A percentile compares a stretch with the other conserved stretches of the same genome.
Conservation (phyloP, 2,329 filamentous ascomycete species). For the Pyrenophora seminiperda region DNA sequence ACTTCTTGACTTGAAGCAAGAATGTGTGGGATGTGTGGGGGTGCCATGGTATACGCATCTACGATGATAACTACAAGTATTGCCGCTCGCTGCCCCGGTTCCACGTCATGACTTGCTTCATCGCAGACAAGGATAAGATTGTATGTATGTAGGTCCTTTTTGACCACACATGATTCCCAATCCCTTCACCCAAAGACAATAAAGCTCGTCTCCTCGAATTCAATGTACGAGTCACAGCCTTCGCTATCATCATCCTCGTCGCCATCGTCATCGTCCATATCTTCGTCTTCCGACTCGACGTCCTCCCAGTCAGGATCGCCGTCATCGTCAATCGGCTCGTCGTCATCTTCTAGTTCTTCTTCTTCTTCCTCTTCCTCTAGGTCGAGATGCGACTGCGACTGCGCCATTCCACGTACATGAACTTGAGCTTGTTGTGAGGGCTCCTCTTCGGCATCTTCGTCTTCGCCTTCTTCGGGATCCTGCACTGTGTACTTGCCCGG, state of each 20-base stretch:
- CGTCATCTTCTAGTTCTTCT: not conserved
- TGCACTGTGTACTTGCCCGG: constrained; percentile 31
- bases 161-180: too few relatives aligned
- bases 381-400: not conserved
- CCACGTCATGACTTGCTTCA: too few relatives aligned
- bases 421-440: constrained; percentile 17
- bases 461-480: constrained; percentile 13
- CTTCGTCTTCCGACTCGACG: constrained; percentile 12
- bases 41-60: too few relatives aligned
- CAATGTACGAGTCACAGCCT: constrained; percentile 17
- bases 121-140: too few relatives aligned
- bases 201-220: constrained; percentile 26
- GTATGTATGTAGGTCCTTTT: too few relatives aligned
- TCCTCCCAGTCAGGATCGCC: constrained; percentile 34
- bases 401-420: not conserved
- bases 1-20: too few relatives aligned
- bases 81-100: too few relatives aligned
- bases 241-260: constrained; percentile 24
- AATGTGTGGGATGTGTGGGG: too few relatives aligned
- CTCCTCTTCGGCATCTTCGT: constrained; percentile 32
- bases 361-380: too few relatives aligned
- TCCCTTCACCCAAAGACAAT: constrained; percentile 35
- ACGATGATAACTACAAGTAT: too few relatives aligned
- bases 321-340: constrained; percentile 19
- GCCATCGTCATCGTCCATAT: constrained; percentile 8